phyloP scores from a whole-genome alignment of 2,329 filamentous ascomycete genomes.

The Aspergillus sp. region DNA sequence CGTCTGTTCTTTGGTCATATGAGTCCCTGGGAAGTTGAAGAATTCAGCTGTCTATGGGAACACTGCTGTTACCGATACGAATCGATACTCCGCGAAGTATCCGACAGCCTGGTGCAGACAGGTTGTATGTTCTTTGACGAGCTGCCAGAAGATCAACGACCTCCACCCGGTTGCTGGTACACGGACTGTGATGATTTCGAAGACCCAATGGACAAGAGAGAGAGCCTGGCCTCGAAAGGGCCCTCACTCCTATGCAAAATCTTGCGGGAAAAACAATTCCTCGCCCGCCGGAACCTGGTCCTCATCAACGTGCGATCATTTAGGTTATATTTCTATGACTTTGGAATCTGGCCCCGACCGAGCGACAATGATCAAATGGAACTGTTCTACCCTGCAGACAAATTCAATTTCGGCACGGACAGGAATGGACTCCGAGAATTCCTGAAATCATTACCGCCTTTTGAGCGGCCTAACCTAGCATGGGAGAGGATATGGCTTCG shows the following conservation, averaged over 20 bases:
- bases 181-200: constrained; percentile 1
- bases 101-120: constrained; percentile 3
- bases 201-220: not conserved
- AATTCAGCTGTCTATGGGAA: constrained; percentile 21
- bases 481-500: constrained; percentile 10
- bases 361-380: not conserved
- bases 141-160: constrained; percentile 9
- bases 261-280: constrained; percentile 6
- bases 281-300: constrained; percentile 16
- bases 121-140: not conserved
- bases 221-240: constrained; percentile 13
- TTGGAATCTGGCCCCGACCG: not conserved
- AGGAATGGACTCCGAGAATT: not conserved
- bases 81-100: constrained; percentile 6
- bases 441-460: constrained; percentile 7
- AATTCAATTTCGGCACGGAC: constrained; percentile 10
- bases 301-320: constrained; percentile 5
- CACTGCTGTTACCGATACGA: constrained; percentile 9
- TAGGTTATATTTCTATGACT: not conserved
- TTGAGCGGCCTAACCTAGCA: constrained; percentile 16
- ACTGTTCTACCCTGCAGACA: constrained; percentile 19
- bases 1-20: constrained; percentile 21
- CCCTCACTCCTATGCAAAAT: constrained; percentile 20
- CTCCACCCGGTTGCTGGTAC: not conserved
- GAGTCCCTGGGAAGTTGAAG: constrained; percentile 25